Evolutionary conservation across 768 basidiomycete genomes (phyloP).

Genomic region (Lanmaoa pseudosensibilis): DNA sequence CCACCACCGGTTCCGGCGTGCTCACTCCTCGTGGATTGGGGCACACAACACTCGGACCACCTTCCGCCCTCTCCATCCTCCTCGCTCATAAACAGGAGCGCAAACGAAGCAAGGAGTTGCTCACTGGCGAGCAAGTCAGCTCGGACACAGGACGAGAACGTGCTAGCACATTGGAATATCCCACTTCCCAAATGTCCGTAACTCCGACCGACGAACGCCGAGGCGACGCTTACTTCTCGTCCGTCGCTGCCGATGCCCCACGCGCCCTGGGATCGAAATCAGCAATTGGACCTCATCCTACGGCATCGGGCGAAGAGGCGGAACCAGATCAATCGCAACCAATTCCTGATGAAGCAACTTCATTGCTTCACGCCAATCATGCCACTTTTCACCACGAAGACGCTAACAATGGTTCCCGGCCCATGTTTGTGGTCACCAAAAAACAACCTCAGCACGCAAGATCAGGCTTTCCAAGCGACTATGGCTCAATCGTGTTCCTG

Average conservation of each 20-base stretch:
- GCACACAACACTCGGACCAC: slow-evolving; percentile 22
- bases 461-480: background rate
- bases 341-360: slow-evolving; percentile 19
- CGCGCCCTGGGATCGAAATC: background rate
- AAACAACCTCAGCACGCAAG: slow-evolving; percentile 12
- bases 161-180: background rate
- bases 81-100: slow-evolving; percentile 25
- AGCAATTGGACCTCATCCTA: background rate
- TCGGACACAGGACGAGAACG: background rate
- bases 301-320: background rate
- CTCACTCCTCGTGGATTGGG: slow-evolving; percentile 26
- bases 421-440: background rate
- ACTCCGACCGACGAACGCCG: slow-evolving; percentile 23
- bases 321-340: background rate
- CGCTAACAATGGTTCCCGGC: background rate
- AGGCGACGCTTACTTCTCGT: slow-evolving; percentile 2
- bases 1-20: slow-evolving; percentile 5
- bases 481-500: slow-evolving; percentile 14
- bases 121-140: background rate
- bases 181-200: slow-evolving; percentile 14
- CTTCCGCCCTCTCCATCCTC: slow-evolving; percentile 39
- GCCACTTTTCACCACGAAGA: background rate
- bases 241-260: background rate
- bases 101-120: background rate
- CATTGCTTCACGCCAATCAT: slow-evolving; percentile 19